Base-by-base conservation (phyloP, 768 basidiomycete species). In the Pleurotus giganteus region DNA sequence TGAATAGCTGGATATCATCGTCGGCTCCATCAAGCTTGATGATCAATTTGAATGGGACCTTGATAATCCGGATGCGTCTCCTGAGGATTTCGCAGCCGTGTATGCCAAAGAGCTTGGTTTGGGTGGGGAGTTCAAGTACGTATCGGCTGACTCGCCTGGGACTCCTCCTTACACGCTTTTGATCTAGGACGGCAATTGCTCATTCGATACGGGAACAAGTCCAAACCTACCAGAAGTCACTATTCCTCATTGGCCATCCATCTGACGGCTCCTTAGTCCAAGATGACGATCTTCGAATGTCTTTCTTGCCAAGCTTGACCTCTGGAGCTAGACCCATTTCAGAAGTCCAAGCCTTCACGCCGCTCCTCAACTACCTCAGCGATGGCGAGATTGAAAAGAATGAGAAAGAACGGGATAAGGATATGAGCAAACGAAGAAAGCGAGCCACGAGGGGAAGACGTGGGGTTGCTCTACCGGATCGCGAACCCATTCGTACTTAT, bases 31-130 rank as follows among this genome's bases (percentile, higher is more conserved):
- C 74, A 94, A 95, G 69, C 80, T 99, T 21, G 90, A 93, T 54
- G 97, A 99, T 70, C 90, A 94, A 64, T 96, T 98, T 64, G 97
- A 98, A 67, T 99, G 97, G 97, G 96, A 99, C 68, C 70, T 98
- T 32, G 88, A 88, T 61, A 93, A 89, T 54, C 71, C 75, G 19
- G 77, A 80, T 43, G 88, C 91, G 2, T 88, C 88, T 0, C 95
- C 96, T 0, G 97, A 99, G 70, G 85, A 88, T 23, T 98, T 98
- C 69, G 93, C 97, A 5, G 88, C 89, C 58, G 79, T 87, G 0
- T 96, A 97, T 66, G 75, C 85, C 1, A 81, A 83, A 19, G 97
- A 99, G 60, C 73, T 99, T 21, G 97, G 97, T 4, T 72, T 99
- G 23, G 81, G 81, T 24, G 92, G 94, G 6, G 97, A 99, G 67